Base-by-base conservation (phyloP, 345 rosid genomes). In the Boechera retrofracta region DNA sequence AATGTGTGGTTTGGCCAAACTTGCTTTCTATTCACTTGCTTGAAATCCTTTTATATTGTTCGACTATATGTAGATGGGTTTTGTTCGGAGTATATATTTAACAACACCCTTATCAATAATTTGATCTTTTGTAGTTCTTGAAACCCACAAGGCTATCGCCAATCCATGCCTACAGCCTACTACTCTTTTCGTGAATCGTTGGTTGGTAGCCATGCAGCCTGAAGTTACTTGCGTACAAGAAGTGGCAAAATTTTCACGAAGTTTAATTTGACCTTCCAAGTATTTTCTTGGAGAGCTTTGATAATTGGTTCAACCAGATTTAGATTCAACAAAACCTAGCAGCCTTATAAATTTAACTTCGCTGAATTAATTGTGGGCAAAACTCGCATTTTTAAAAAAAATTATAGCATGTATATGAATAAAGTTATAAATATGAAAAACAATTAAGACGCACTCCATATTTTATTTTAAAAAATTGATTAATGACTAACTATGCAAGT, bases 1-100 rank as follows among this genome's bases (percentile, higher is more conserved):
- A 53, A 36, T 44, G 12, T 85, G 90, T 64, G 88, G 86, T 64
- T 74, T 89, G 66, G 87, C 88, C 26, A 67, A 1, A 8, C 4
- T 7, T 15, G 68, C 86, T 29, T 78, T 44, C 38, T 86, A 80
- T 80, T 87, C 93, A 28, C 16, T 75, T 53, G 82, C 75, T 24
- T 75, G 74, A 71, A 6, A 26, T 28, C 8, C 11, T 70, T 4
- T 57, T 57, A 28, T 54, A 29, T 24, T 5, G 33, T 42, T 42
- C 5, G 10, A 61, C 15, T 51, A n/a, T 29, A 6, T 11, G 54
- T 29, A 18, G 3, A 21, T 55, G 73, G 29, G 53, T n/a, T 28
- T 28, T 39, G 73, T 55, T 54, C 63, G 28, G 28, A 21, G 35
- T 52, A 16, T 16, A 16, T 16, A 5, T 1, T 38, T 0, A 1